Evolutionary conservation across 73 alveolate species (phyloP).

Genomic region (Stentor roeselii): DNA sequence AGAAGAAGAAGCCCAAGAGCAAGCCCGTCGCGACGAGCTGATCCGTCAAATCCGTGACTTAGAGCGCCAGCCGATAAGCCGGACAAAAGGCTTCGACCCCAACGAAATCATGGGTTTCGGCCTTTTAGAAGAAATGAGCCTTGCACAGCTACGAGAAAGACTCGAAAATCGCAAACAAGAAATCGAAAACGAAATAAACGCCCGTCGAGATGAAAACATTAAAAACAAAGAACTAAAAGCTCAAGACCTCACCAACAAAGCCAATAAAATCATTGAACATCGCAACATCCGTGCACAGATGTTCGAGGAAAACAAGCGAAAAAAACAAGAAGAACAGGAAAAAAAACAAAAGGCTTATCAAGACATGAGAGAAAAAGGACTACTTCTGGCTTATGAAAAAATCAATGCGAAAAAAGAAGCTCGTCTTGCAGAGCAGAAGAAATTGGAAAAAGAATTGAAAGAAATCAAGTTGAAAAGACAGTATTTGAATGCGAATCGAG

Average conservation of each 20-base stretch:
- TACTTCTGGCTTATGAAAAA: conserved; percentile 82
- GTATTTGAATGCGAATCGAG: conserved; percentile 90
- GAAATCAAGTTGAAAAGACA: conserved; percentile 92
- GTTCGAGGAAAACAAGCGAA: conserved; percentile 75
- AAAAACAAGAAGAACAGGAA: conserved; percentile 72
- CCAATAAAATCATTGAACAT: neutral
- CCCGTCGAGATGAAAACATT: conserved; percentile 59
- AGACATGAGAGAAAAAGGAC: conserved; percentile 90
- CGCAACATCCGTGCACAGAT: conserved; percentile 62
- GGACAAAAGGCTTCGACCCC: conserved; percentile 98
- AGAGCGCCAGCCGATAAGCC: conserved; percentile 89
- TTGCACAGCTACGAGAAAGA: conserved; percentile 95
- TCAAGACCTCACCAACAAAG: conserved; percentile 40
- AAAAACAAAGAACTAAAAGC: conserved; percentile 39
- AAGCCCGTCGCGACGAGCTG: conserved; percentile 89
- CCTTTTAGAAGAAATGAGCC: conserved; percentile 94
- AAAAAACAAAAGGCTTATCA: conserved; percentile 37
- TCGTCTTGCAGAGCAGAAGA: conserved; percentile 89
- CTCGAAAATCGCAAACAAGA: conserved; percentile 79
- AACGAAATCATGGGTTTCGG: conserved; percentile 98
- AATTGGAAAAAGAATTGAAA: conserved; percentile 90
- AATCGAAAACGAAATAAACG: conserved; percentile 77
- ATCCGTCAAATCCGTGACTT: conserved; percentile 94
- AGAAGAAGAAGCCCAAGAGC: conserved; percentile 89
- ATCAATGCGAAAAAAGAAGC: conserved; percentile 81